Evolutionary conservation across 176 grass and related monocot genomes (phyloP).

Genomic region (Eleusine coracana): DNA sequence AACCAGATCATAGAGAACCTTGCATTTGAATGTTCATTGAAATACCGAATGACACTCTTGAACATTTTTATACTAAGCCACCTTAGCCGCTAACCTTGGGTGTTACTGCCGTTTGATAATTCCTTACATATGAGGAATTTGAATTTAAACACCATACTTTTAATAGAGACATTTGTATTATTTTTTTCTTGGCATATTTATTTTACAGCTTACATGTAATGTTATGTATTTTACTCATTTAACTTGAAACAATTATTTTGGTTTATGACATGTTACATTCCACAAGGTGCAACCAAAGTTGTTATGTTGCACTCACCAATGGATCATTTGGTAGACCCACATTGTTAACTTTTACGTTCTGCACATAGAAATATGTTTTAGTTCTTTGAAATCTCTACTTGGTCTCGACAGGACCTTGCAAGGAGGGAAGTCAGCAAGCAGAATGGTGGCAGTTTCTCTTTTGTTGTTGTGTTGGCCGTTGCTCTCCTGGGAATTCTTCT

Average conservation of each 20-base stretch:
- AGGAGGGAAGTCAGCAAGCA: constrained; percentile 74
- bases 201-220: neutral
- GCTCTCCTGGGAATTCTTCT: constrained; percentile 81
- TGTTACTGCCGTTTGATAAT: neutral
- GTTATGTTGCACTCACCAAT: neutral
- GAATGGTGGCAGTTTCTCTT: constrained; percentile 58
- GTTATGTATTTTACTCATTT: constrained; percentile 8
- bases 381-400: constrained; percentile 18
- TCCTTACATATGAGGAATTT: neutral
- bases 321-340: neutral
- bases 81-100: no score
- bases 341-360: neutral
- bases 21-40: neutral
- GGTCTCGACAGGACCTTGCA: constrained; percentile 56
- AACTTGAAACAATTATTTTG: neutral
- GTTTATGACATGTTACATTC: neutral
- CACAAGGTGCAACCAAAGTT: neutral
- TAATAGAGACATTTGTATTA: neutral
- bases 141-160: constrained; percentile 17
- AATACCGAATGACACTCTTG: neutral
- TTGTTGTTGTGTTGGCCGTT: constrained; percentile 58
- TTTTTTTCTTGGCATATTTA: neutral
- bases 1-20: constrained; percentile 7
- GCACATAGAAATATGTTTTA: neutral
- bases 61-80: neutral